These are phyloP conservation scores for Pezicula carpinea DNA, from an alignment of 2,329 filamentous ascomycete genomes.

Conservation along the genomic window DNA sequence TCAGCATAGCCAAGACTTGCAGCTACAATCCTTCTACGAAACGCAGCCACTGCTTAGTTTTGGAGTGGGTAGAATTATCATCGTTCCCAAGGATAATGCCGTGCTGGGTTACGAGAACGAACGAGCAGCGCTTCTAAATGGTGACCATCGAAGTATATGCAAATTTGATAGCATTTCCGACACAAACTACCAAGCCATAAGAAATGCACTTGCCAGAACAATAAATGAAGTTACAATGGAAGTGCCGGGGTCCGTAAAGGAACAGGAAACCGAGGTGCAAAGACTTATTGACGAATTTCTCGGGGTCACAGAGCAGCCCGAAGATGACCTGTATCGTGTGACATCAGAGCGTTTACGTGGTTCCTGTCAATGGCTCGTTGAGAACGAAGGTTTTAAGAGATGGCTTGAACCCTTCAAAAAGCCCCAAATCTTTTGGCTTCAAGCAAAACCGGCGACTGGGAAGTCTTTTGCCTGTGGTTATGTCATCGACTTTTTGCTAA, in stretches of 20 bases:
- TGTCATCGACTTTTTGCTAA: conserved; percentile 14
- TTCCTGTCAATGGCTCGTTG: conserved; percentile 29
- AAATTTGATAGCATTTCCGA: conserved; percentile 25
- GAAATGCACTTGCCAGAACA: conserved; percentile 10
- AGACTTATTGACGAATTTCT: conserved; percentile 14
- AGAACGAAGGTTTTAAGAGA: conserved; percentile 21
- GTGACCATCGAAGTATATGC: conserved; percentile 29
- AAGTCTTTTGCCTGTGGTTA: conserved; percentile 19
- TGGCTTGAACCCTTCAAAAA: conserved; percentile 18
- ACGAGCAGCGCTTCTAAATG: conserved; percentile 17
- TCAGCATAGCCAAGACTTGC: conserved; percentile 21
- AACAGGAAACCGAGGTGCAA: conserved; percentile 5
- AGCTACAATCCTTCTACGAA: conserved; percentile 42
- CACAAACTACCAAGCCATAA: conserved; percentile 15
- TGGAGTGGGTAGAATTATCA: conserved; percentile 19
- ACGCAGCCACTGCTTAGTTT: conserved; percentile 28
- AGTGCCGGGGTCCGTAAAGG: conserved; percentile 23
- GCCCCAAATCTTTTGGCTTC: conserved; percentile 21
- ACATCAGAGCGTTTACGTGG: conserved; percentile 17
- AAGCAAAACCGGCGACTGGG: conserved; percentile 22
- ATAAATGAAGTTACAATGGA: conserved; percentile 9
- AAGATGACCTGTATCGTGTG: conserved; percentile 23
- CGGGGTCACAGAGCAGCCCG: conserved; percentile 15
- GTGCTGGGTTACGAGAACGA: conserved; percentile 24
- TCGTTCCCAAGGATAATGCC: conserved; percentile 23